Base-by-base conservation (phyloP, 1,139 yeast genomes). In the Yamadazyma triangularis region DNA sequence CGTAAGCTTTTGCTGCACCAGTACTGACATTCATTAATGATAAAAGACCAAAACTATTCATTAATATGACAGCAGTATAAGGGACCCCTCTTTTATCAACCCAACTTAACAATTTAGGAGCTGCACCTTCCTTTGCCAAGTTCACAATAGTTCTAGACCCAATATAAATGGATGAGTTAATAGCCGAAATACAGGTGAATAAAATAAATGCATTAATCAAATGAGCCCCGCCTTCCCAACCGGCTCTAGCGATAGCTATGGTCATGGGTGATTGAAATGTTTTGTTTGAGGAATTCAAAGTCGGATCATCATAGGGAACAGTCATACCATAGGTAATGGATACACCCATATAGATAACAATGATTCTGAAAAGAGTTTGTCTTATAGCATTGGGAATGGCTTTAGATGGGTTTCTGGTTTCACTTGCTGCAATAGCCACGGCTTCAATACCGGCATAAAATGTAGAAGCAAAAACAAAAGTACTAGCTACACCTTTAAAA, bases 401-500 rank as follows among this genome's bases (percentile, higher is more conserved):
- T 35, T 56, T 64, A 20, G 70, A 53, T 10, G 81, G 81, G 38
- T 74, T 72, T 44, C 65, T 64, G 0, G 79, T 59, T 44, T 77
- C 83, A 13, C 76, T 67, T 0, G 80, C 79, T 26, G 77, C 64
- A 18, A 76, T 56, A 4, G 80, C 77, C 15, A 75, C 66, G 15
- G 77, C 69, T 47, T 77, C 83, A 12, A 76, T 70, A 28, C 83
- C 82, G 3, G 75, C 59, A 39, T 73, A 73, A 36, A 73, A 76
- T 4, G 75, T 78, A 49, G 77, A 76, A 29, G 86, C 80, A 55
- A 75, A 80, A 8, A 81, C 84, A 48, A 83, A 79, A 2, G 84
- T 79, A 33, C 64, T 70, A 10, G 82, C 88, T 27, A 82, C 77
- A 30, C 88, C 85, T 39, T 72, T 67, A 49, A 80, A 77, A 0